A percentile compares a stretch with the other conserved stretches of the same genome.
Conservation (phyloP, 2,329 filamentous ascomycete species). For the Nannizziopsis barbatae region DNA sequence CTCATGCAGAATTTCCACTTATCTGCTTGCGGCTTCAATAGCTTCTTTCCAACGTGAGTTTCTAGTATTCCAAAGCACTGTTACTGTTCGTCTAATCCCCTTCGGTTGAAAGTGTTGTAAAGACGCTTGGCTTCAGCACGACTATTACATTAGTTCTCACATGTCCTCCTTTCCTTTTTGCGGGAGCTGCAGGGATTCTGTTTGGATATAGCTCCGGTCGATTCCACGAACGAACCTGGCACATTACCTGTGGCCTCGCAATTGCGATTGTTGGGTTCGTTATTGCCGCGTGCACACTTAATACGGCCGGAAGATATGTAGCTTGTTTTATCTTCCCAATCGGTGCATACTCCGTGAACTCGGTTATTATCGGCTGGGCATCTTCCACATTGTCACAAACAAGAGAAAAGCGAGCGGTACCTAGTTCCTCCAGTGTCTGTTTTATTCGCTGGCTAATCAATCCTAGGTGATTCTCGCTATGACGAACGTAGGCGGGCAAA, state of each 20-base stretch:
- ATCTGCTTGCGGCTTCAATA: constrained; percentile 42
- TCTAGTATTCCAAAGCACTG: background rate
- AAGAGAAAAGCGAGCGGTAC: constrained; percentile 35
- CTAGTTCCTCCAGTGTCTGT: constrained; percentile 8
- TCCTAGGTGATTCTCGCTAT: constrained; percentile 25
- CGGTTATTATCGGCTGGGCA: constrained; percentile 35
- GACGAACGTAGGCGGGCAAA: constrained; percentile 34
- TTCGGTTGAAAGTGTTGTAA: constrained; percentile 38
- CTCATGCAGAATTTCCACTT: constrained; percentile 49
- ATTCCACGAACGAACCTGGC: constrained; percentile 26
- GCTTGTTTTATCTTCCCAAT: constrained; percentile 26
- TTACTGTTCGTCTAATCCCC: constrained; percentile 19
- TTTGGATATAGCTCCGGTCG: constrained; percentile 43
- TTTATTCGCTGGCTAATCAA: background rate
- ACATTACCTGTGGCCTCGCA: constrained; percentile 20
- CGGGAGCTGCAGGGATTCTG: constrained; percentile 38
- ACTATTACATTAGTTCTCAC: constrained; percentile 43
- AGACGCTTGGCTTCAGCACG: constrained; percentile 38
- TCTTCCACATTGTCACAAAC: constrained; percentile 34
- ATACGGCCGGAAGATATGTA: constrained; percentile 24
- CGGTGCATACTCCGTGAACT: constrained; percentile 29
- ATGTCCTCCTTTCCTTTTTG: constrained; percentile 42
- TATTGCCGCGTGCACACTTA: constrained; percentile 22
- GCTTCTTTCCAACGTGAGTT: constrained; percentile 29
- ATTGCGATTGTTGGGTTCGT: constrained; percentile 24